Conservation (phyloP, 2,329 filamentous ascomycete species). For the Colletotrichum echinochloae region DNA sequence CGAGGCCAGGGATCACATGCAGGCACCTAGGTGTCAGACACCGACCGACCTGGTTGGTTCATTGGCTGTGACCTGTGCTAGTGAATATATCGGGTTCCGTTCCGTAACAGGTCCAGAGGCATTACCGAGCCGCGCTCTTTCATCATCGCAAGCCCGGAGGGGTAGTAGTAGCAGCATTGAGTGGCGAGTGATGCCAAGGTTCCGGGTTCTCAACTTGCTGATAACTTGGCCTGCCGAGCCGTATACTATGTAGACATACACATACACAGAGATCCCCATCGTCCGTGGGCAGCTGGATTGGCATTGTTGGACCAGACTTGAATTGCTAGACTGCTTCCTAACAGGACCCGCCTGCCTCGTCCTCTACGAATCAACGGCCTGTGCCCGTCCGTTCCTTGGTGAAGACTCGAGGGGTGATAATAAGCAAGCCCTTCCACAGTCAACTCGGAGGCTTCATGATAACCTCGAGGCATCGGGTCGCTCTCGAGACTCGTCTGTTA, state of each 20-base stretch:
- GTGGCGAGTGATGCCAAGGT: too few relatives aligned
- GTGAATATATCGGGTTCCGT: background rate
- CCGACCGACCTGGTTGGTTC: background rate
- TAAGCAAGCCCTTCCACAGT: background rate
- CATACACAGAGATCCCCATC: too few relatives aligned
- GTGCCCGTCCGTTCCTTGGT: background rate
- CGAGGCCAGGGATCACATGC: background rate
- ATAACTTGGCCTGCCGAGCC: too few relatives aligned
- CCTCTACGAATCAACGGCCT: background rate
- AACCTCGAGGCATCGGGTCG: background rate
- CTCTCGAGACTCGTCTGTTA: background rate
- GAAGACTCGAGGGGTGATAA: background rate
- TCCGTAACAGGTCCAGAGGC: background rate
- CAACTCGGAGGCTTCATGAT: background rate
- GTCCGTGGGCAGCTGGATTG: too few relatives aligned
- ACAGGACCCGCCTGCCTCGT: background rate
- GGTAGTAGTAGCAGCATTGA: too few relatives aligned
- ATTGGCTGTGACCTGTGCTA: background rate
- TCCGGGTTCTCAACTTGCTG: too few relatives aligned
- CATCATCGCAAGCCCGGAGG: background rate
- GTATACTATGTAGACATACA: too few relatives aligned
- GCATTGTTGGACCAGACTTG: background rate
- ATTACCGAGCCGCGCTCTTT: background rate
- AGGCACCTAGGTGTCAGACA: background rate
- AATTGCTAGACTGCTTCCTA: background rate